Percentiles rank a stretch among this genome's conserved stretches.
Conservation (phyloP, 495 filamentous ascomycete species). For the Penicillium robsamsonii region DNA sequence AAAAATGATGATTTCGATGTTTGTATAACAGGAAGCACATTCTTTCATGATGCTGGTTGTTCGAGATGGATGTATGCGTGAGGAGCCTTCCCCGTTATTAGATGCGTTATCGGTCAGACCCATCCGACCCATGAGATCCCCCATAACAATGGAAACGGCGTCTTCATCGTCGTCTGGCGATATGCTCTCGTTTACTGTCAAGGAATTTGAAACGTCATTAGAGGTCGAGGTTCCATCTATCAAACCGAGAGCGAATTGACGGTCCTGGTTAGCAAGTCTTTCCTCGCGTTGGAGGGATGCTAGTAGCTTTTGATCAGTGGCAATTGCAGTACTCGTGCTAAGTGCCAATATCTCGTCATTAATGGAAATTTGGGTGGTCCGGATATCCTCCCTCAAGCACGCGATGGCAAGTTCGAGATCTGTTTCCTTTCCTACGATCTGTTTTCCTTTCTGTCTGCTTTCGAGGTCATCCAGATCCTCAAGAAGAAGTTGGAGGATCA, state of each 20-base stretch:
- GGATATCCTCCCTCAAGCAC: neutral
- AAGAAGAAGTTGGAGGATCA: neutral
- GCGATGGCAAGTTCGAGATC: neutral
- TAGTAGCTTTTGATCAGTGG: slow-evolving; percentile 5
- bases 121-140: neutral
- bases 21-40: slow-evolving; percentile 18
- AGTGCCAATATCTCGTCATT: neutral
- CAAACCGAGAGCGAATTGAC: neutral
- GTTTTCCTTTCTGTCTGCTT: neutral
- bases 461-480: neutral
- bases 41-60: neutral
- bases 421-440: neutral
- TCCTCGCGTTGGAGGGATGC: neutral
- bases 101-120: neutral
- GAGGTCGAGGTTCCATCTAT: neutral
- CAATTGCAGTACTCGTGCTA: slow-evolving; percentile 7
- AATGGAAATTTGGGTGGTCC: neutral
- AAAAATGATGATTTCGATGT: neutral
- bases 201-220: neutral
- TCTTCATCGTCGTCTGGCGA: neutral
- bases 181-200: neutral
- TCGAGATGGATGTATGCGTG: neutral
- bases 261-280: neutral
- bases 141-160: neutral
- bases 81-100: neutral